Base-by-base conservation (phyloP, 768 basidiomycete species). In the Calocybe indica region DNA sequence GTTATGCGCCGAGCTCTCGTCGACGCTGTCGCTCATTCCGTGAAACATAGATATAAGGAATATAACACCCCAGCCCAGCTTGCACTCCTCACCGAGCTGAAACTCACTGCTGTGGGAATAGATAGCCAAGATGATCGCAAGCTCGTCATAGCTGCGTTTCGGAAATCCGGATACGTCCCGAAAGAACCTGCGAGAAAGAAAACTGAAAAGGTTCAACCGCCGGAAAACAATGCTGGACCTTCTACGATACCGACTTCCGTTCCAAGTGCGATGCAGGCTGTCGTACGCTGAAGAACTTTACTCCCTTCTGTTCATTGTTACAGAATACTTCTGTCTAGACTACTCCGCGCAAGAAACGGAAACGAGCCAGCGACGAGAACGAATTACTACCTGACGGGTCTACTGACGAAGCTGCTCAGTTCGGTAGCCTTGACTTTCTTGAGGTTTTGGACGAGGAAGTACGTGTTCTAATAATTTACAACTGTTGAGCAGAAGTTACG, bases 381-480 rank as follows among this genome's bases (percentile, higher is more conserved):
- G 79, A 82, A 49, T 74, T 79, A 52, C 62, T 89, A 13, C 81
- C 85, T 1, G 66, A 67, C 45, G 70, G 58, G 15, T 72, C 75
- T 7, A 49, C 56, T 0, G 79, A 83, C 40, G 81, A 83, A 52
- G 76, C 68, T 2, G 70, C 70, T 14, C 56, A 53, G 5, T 67
- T 75, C 51, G 79, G 76, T 15, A 81, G 72, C 53, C 69, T 88
- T 37, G 81, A 85, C 40, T 92, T 92, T 53, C 73, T 78, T 32
- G 88, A 92, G 56, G 63, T 86, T 11, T 55, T 83, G 44, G 83
- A 88, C 53, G 88, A 89, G 60, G 70, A 82, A 64, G 86, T 86
- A 55, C 29, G 71, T 55, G 30, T 44, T 8, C 33, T n/a, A 30
- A 7, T 43, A 29, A 14, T 28, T 33, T 32, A 5, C n/a, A 31